A percentile compares a stretch with the other conserved stretches of the same genome.
Conservation (phyloP, 2,329 filamentous ascomycete genomes). For the Hypoxylon sp. region DNA sequence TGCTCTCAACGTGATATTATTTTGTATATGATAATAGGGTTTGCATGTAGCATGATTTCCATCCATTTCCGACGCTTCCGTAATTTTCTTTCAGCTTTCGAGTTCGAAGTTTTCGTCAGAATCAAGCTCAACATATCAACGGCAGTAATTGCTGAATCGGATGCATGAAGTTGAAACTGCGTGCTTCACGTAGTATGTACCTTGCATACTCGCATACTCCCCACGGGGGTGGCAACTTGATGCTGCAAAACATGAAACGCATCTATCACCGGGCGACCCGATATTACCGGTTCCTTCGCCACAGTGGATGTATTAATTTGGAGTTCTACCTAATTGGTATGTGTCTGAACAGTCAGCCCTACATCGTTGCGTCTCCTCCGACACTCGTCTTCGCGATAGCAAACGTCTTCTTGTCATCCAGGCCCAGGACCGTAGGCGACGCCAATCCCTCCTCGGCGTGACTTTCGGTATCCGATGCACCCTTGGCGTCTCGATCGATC, state of each 20-base stretch:
- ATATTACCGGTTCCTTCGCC: background rate
- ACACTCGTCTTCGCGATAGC: conserved; percentile 31
- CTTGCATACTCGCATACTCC: conserved; percentile 3
- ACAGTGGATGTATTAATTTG: background rate
- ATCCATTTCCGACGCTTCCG: too few species aligned
- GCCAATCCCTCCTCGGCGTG: conserved; percentile 40
- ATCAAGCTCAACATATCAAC: background rate
- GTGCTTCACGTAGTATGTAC: background rate
- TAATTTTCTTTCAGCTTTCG: too few species aligned
- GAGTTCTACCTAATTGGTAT: background rate
- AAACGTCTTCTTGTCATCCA: conserved; percentile 39
- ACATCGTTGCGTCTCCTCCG: conserved; percentile 24
- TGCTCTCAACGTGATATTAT: background rate
- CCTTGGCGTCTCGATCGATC: conserved; percentile 35
- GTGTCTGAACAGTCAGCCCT: background rate
- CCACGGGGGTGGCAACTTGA: background rate
- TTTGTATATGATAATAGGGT: background rate
- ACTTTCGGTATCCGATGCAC: conserved; percentile 25
- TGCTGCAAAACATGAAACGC: background rate
- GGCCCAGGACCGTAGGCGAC: conserved; percentile 13
- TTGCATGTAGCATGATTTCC: too few species aligned
- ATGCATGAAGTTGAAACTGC: background rate
- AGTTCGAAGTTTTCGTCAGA: too few species aligned
- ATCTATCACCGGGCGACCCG: background rate
- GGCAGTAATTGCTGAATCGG: background rate